Conservation (phyloP, 495 filamentous ascomycete species). For the Sabuloglossum arenarium region DNA sequence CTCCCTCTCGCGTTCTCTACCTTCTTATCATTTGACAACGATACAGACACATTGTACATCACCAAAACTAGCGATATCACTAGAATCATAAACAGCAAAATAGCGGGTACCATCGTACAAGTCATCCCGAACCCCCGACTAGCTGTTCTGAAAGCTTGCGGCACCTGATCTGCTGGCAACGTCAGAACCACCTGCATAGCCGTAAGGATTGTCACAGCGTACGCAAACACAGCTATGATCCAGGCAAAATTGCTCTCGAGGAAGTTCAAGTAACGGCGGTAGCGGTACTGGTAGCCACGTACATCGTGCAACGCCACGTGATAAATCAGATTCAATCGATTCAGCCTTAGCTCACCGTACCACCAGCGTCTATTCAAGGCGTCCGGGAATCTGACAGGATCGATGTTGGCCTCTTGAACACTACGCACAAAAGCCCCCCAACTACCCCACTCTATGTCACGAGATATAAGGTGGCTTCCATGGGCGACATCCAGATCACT, state of each 20-base stretch:
- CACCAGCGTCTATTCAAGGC: neutral
- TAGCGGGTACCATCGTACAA: neutral
- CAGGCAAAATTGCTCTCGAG: conserved; percentile 16
- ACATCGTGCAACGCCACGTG: neutral
- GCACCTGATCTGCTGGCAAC: conserved; percentile 2
- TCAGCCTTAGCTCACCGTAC: conserved; percentile 1
- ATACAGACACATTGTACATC: neutral
- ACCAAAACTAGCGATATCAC: neutral
- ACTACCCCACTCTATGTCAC: neutral
- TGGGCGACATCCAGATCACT: neutral
- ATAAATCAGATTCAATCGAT: conserved; percentile 2
- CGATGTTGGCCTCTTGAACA: neutral
- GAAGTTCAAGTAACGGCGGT: conserved; percentile 10
- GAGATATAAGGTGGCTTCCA: neutral
- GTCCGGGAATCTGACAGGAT: neutral
- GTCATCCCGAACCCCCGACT: conserved; percentile 6
- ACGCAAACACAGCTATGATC: conserved; percentile 13
- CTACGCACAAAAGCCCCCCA: neutral
- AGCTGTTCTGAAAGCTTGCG: conserved; percentile 6
- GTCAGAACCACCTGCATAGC: conserved; percentile 19
- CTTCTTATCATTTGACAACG: neutral
- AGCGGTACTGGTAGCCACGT: conserved; percentile 10
- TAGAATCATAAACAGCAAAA: neutral
- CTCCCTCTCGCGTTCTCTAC: neutral
- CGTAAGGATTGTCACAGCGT: conserved; percentile 14